Percentiles rank a stretch among this genome's conserved stretches.
These are phyloP conservation scores for Wickerhamomyces alni DNA, from an alignment of 805 yeast genomes.

Conservation along the genomic window DNA sequence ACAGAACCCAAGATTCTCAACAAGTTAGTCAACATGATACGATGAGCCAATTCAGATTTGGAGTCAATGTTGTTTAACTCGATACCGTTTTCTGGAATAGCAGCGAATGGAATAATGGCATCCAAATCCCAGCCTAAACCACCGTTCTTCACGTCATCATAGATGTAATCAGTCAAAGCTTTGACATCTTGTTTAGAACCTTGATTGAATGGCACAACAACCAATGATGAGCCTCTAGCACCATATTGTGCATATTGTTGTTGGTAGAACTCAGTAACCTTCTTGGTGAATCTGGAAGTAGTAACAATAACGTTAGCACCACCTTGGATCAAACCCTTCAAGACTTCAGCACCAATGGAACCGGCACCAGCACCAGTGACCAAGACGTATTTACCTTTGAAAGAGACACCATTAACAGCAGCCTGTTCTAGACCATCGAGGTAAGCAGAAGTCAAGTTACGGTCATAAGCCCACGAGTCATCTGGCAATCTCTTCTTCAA, in stretches of 20 bases:
- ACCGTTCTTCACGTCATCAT: slow-evolving; percentile 74
- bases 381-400: slow-evolving; percentile 81
- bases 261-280: slow-evolving; percentile 94
- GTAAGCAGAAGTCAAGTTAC: slow-evolving; percentile 66
- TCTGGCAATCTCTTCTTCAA: slow-evolving; percentile 68
- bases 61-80: slow-evolving; percentile 92
- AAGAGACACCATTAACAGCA: slow-evolving; percentile 91
- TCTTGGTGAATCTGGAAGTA: slow-evolving; percentile 90
- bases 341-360: slow-evolving; percentile 94
- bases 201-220: slow-evolving; percentile 98
- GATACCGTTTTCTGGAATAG: slow-evolving; percentile 97
- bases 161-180: slow-evolving; percentile 78
- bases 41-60: slow-evolving; percentile 94
- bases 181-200: slow-evolving; percentile 93
- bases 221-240: slow-evolving; percentile 84
- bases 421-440: slow-evolving; percentile 90
- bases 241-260: slow-evolving; percentile 88
- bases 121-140: slow-evolving; percentile 98
- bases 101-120: slow-evolving; percentile 95
- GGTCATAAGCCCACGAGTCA: slow-evolving; percentile 83
- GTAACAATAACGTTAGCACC: slow-evolving; percentile 98
- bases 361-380: slow-evolving; percentile 99
- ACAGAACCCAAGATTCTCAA: slow-evolving; percentile 89
- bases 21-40: slow-evolving; percentile 96
- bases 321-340: slow-evolving; percentile 92